Base-by-base conservation (phyloP, 495 filamentous ascomycete species). In the Xeromyces bisporus region DNA sequence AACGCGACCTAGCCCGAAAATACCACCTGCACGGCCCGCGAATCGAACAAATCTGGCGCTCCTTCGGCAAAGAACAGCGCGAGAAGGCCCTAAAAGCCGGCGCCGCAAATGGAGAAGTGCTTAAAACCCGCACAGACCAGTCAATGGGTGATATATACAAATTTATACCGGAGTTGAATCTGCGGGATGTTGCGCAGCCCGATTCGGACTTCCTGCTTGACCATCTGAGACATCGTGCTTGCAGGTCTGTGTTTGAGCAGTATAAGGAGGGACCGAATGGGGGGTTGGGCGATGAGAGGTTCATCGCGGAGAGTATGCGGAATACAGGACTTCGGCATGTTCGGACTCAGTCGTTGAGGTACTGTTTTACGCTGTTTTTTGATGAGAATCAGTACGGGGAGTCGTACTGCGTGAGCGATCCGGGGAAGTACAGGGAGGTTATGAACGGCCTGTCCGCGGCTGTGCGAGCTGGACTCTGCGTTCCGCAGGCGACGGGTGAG, bases 91-190 rank as follows among this genome's bases (percentile, higher is more conserved):
- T 24, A n/a, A 24, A 24, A n/a, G 23, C 23, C n/a, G 23, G 23
- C 6, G 23, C 23, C 6, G 23, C 23, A 6, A 24, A 24, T n/a
- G 23, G 23, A 6, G 23, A 24, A n/a, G 23, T 24, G 23, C n/a
- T 24, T 6, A 24, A 24, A n/a, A 24, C 6, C 23, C 23, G 7
- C n/a, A 24, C 23, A n/a, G 23, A 24, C 23, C 23, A n/a, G n/a
- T 24, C 23, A 6, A 24, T 51, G 16, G 53, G 46, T 2, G 39
- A 42, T 12, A 29, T 50, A 2, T 41, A 23, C 35, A 47, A 46
- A 8, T 2, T 57, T 9, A 30, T 50, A 0, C 53, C 53, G 0
- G 60, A 61, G 31, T 52, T 42, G 41, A 61, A 62, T 28, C 34
- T 61, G 15, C 46, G 35, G 1, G 53, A 62, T 24, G 33, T 61